Base-by-base conservation (phyloP, 2,329 filamentous ascomycete species). In the Metarhizium anisopliae region DNA sequence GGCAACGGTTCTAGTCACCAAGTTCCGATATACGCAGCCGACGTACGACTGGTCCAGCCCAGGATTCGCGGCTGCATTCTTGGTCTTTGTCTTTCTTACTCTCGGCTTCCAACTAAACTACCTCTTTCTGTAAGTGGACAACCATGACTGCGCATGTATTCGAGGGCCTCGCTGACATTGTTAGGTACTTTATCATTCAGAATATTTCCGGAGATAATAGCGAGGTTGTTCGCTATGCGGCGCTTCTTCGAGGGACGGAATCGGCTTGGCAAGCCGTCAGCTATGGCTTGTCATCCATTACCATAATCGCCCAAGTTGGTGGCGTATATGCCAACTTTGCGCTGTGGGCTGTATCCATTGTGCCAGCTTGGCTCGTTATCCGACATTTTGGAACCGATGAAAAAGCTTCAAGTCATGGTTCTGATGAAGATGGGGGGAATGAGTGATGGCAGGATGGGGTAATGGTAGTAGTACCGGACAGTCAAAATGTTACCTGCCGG, bases 81-180 rank as follows among this genome's bases (percentile, higher is more conserved):
- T 77, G 0, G 74, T 89, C 18, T 90, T 86, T 66, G 63, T 90
- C 6, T 81, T 90, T 61, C 77, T 87, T 61, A 82, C 83, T 0
- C 70, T 81, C 11, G 81, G 84, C 0, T 90, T 90, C 62, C 86
- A 90, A 68, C 61, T 89, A 7, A 90, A 90, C 66, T 90, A 90
- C 65, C 75, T 89, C 60, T 89, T 84, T 66, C 68, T 89, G 75
- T 85, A 63, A 68, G 78, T 69, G 11, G 3, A 2, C 36, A 10
- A 40, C 36, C 25, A 25, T 25, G 3, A 25, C 25, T 25, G 25
- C 25, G 3, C 3, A 25, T 25, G 25, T 25, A 25, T 25, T 25
- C 3, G 25, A 25, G 36, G 10, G 4, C 4, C 36, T 40, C 4
- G 36, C 36, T 40, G 10, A 40, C 36, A 14, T 6, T 14, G 10